phyloP scores from a whole-genome alignment of 108 stramenopile genomes.

The Phaeodactylum tricornutum region DNA sequence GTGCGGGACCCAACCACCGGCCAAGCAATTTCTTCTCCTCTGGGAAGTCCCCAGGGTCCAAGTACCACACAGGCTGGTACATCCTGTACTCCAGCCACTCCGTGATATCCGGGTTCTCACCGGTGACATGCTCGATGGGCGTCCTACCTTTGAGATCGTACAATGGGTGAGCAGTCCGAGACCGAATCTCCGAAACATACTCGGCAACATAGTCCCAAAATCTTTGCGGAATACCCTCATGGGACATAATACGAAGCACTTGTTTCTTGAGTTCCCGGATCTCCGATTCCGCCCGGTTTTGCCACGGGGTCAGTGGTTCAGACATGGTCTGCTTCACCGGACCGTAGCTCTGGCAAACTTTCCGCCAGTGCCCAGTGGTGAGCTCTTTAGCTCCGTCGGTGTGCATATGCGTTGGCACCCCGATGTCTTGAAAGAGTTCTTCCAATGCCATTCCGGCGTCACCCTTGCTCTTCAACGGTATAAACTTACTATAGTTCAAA shows the following conservation, averaged over 20 bases:
- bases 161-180: no score
- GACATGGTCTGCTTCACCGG: no score
- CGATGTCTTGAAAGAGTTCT: conserved; percentile 11
- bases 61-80: conserved; percentile 29
- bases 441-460: conserved; percentile 18
- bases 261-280: conserved; percentile 26
- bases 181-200: no score
- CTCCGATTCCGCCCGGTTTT: conserved; percentile 15
- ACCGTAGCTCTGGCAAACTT: no score
- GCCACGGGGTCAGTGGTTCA: conserved; percentile 17
- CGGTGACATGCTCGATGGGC: conserved; percentile 18
- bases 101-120: conserved; percentile 26
- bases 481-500: conserved; percentile 6
- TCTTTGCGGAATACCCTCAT: no score
- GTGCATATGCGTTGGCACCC: no score
- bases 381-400: no score
- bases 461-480: conserved; percentile 8
- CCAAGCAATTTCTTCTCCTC: conserved; percentile 11
- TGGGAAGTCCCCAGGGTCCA: not conserved
- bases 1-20: conserved; percentile 24
- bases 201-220: no score
- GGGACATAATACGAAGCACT: no score
- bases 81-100: conserved; percentile 25
- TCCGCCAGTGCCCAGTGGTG: no score
- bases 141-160: conserved; percentile 10